Percentiles rank a stretch among this genome's conserved stretches.
Conservation (phyloP, 2,329 filamentous ascomycete species). For the Cladosporium sp. region DNA sequence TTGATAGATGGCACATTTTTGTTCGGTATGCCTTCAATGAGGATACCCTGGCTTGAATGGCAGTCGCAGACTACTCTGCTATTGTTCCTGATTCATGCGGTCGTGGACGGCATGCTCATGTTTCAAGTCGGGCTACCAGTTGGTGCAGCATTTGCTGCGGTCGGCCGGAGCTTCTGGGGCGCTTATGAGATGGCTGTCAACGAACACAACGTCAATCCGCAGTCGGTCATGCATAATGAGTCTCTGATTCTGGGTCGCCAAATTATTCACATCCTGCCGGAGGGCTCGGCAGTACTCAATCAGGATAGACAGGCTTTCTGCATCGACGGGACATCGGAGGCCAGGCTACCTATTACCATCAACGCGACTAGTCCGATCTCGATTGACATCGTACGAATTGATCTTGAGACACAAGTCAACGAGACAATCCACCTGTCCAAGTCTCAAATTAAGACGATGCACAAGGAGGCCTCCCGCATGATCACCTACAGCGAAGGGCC, state of each 20-base stretch:
- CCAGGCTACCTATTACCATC: slow-evolving; percentile 78
- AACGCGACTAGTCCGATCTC: slow-evolving; percentile 87
- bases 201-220: slow-evolving; percentile 87
- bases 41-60: slow-evolving; percentile 96
- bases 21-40: slow-evolving; percentile 78
- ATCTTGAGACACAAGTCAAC: slow-evolving; percentile 74
- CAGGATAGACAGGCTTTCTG: slow-evolving; percentile 78
- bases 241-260: slow-evolving; percentile 94
- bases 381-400: slow-evolving; percentile 83
- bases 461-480: slow-evolving; percentile 63
- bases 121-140: slow-evolving; percentile 80
- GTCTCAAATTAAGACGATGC: slow-evolving; percentile 70
- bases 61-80: slow-evolving; percentile 68
- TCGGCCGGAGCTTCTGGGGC: slow-evolving; percentile 82
- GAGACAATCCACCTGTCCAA: slow-evolving; percentile 73
- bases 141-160: slow-evolving; percentile 65
- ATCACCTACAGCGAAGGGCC: slow-evolving; percentile 43
- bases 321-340: slow-evolving; percentile 60
- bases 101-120: slow-evolving; percentile 83
- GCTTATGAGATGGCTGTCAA: slow-evolving; percentile 80
- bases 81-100: slow-evolving; percentile 67
- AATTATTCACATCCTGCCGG: slow-evolving; percentile 94
- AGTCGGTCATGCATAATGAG: slow-evolving; percentile 81
- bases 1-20: slow-evolving; percentile 80
- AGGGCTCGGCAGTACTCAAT: slow-evolving; percentile 86